A percentile compares a stretch with the other conserved stretches of the same genome.
Conservation (phyloP, 352 stramenopile species). For the Phytopythium helicoides region DNA sequence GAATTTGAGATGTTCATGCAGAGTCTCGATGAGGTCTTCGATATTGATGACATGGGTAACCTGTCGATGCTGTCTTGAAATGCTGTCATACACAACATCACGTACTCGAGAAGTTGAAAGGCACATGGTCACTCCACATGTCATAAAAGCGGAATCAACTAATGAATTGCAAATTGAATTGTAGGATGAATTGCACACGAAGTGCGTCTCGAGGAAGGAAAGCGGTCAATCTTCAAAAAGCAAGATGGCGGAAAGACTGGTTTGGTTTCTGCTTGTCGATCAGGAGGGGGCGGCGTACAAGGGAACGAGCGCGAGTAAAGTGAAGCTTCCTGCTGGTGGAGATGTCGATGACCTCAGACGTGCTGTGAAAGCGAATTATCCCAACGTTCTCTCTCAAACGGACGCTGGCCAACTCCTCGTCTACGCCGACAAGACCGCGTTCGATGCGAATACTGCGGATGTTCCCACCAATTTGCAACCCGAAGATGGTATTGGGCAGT, state of each 20-base stretch:
- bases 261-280: slow-evolving; percentile 19
- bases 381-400: background rate
- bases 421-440: slow-evolving; percentile 20
- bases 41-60: too few species aligned
- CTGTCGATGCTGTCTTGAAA: too few species aligned
- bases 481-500: slow-evolving; percentile 14
- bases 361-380: slow-evolving; percentile 4
- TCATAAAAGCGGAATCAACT: too few species aligned
- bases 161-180: background rate
- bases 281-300: slow-evolving; percentile 13
- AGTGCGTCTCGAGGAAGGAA: slow-evolving; percentile 1
- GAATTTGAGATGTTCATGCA: too few species aligned
- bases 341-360: slow-evolving; percentile 5
- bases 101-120: too few species aligned
- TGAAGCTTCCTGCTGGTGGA: background rate
- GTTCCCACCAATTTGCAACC: slow-evolving; percentile 18
- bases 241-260: slow-evolving; percentile 16
- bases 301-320: slow-evolving; percentile 10
- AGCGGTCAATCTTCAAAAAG: slow-evolving; percentile 3
- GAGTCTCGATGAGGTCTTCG: too few species aligned
- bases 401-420: slow-evolving; percentile 5
- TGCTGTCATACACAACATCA: too few species aligned
- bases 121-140: too few species aligned
- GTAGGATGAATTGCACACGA: slow-evolving; percentile 1
- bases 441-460: slow-evolving; percentile 18